Evolutionary conservation across 129 eudicot genomes (phyloP).

Genomic region (carrot (Daucus carota)): DNA sequence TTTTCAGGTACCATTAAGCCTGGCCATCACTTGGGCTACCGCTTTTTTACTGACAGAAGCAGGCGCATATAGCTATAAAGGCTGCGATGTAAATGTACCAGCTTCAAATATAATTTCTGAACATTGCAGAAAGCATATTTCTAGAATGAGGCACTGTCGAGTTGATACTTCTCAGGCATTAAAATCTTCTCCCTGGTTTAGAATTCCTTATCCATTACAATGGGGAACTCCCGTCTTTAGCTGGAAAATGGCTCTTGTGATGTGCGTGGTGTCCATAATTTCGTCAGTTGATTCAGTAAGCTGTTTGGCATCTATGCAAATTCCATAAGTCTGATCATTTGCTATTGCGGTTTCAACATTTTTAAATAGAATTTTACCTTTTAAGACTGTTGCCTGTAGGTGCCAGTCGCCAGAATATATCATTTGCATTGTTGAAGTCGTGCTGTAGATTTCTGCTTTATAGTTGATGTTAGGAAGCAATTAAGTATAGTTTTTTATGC

Average conservation of each 20-base stretch:
- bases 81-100: slow-evolving; percentile 75
- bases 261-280: slow-evolving; percentile 85
- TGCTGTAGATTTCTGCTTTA: neutral
- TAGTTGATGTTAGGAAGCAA: neutral
- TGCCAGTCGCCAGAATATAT: neutral
- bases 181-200: slow-evolving; percentile 77
- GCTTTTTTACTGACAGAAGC: slow-evolving; percentile 83
- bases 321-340: neutral
- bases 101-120: slow-evolving; percentile 75
- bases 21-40: slow-evolving; percentile 80
- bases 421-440: neutral
- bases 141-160: slow-evolving; percentile 70
- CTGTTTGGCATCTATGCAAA: neutral
- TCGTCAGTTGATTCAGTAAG: slow-evolving; percentile 95
- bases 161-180: slow-evolving; percentile 84
- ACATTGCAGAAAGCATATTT: slow-evolving; percentile 77
- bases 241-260: slow-evolving; percentile 81
- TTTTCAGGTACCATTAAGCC: slow-evolving; percentile 80
- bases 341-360: neutral
- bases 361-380: neutral
- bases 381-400: neutral
- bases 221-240: slow-evolving; percentile 91
- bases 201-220: slow-evolving; percentile 94
- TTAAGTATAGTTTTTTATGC: neutral
- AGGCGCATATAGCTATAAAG: slow-evolving; percentile 75